Base-by-base conservation (phyloP, 1,139 yeast species). In the Saccharomyces pastorianus region DNA sequence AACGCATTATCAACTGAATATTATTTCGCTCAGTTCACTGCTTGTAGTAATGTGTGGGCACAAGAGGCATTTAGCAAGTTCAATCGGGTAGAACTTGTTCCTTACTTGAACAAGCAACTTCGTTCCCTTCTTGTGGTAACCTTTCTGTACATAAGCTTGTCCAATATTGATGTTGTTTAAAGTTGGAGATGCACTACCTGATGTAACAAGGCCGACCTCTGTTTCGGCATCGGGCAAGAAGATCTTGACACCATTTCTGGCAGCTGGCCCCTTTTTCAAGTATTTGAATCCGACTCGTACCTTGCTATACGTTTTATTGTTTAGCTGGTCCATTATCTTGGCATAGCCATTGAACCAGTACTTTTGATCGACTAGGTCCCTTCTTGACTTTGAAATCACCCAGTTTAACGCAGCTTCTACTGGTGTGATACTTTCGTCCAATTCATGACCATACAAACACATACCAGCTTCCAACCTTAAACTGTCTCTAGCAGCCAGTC, bases 401-500 rank as follows among this genome's bases (percentile, higher is more conserved):
- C 99, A 93, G 51, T 88, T 78, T 61, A 93, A 78, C 0, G 93
- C 83, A 0, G 95, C 95, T 64, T 90, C 95, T 6, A 91, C 82
- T 14, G 99, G 99, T 1, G 96, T 85, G 47, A 80, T 83, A n/a
- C 75, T 73, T 64, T 89, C 96, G 58, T 78, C 80, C 64, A 93
- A 77, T 71, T 93, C 99, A 69, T 90, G 88, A 4, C 99, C 99
- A 64, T 93, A 93, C 55, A 93, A 79, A 72, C 99, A 93, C 97
- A 93, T 88, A 47, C 99, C 99, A 2, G 99, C 99, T 74, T 93
- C 99, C 56, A 93, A 76, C 67, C 99, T 82, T 61, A 93, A 77
- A 7, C 97, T 88, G 69, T 93, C 99, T 71, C 99, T 83, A 2
- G 99, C 98, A 29, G 98, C 99, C 55, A 93, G 81, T 7, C 99